phyloP scores from a whole-genome alignment of 768 basidiomycete species.

The Russula dissimulans region DNA sequence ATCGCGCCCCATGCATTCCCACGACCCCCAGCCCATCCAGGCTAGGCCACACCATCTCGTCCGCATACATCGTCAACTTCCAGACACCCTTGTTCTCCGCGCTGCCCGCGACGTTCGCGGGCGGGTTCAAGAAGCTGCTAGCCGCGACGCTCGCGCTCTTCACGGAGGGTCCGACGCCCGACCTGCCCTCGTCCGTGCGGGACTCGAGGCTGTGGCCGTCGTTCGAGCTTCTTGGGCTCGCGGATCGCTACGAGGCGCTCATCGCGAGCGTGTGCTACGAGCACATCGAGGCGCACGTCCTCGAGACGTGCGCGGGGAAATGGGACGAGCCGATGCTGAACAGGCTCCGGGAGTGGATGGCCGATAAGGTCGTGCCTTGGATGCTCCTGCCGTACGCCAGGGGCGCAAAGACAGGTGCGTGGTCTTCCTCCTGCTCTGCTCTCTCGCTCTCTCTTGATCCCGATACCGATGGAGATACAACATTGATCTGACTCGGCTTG shows the following conservation, averaged over 20 bases:
- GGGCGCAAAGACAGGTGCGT: constrained; percentile 47
- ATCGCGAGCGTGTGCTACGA: constrained; percentile 81
- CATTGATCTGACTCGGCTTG: background rate
- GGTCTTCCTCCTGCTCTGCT: too few relatives aligned
- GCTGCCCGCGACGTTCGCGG: constrained; percentile 58
- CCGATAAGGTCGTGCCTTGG: constrained; percentile 74
- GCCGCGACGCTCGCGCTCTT: constrained; percentile 39
- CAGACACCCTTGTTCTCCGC: constrained; percentile 67
- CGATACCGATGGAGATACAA: too few relatives aligned
- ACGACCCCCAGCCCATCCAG: constrained; percentile 28
- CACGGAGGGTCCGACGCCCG: constrained; percentile 6
- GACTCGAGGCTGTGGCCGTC: constrained; percentile 42
- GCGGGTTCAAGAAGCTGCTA: constrained; percentile 60
- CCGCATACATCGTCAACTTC: constrained; percentile 58
- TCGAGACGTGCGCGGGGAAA: constrained; percentile 51
- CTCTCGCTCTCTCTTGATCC: too few relatives aligned
- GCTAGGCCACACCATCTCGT: constrained; percentile 49
- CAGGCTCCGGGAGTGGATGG: constrained; percentile 65
- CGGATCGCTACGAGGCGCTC: constrained; percentile 76
- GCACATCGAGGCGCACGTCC: constrained; percentile 69
- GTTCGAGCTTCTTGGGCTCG: constrained; percentile 62
- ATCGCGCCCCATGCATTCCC: constrained; percentile 5
- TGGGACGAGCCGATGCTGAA: constrained; percentile 63
- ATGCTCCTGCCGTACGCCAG: constrained; percentile 72
- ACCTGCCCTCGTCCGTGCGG: constrained; percentile 23